Conservation (phyloP, 257 asterid genomes). For the Cordia subcordata region DNA sequence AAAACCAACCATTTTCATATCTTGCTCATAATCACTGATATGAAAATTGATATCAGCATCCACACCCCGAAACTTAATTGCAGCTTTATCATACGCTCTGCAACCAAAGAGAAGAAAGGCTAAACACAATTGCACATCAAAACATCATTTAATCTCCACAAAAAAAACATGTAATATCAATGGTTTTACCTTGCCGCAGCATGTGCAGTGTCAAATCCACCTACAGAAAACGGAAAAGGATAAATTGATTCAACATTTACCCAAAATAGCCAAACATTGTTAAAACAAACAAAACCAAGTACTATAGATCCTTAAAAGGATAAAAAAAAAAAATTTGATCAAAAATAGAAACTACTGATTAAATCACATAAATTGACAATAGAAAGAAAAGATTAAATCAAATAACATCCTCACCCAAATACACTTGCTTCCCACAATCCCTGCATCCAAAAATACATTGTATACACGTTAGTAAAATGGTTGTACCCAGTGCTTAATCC, state of each 20-base stretch:
- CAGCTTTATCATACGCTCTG: conserved; percentile 47
- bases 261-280: conserved; percentile 9
- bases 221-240: too few species aligned
- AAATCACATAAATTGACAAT: too few species aligned
- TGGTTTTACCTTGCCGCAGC: conserved; percentile 72
- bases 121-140: not conserved
- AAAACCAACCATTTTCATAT: conserved; percentile 31
- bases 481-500: not conserved
- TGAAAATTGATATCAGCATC: conserved; percentile 46
- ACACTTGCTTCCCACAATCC: conserved; percentile 74
- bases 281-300: not conserved
- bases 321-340: too few species aligned
- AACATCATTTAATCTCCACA: not conserved
- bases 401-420: conserved; percentile 42
- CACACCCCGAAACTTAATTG: conserved; percentile 40
- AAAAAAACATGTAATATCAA: not conserved
- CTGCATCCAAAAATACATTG: conserved; percentile 23
- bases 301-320: not conserved
- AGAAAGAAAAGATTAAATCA: conserved; percentile 1
- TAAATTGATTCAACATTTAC: not conserved
- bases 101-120: not conserved
- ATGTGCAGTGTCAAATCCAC: conserved; percentile 90
- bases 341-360: not conserved
- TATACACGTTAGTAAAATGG: not conserved
- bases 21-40: conserved; percentile 35